Conservation (phyloP, 257 asterid genomes). For the Handroanthus guayacan region DNA sequence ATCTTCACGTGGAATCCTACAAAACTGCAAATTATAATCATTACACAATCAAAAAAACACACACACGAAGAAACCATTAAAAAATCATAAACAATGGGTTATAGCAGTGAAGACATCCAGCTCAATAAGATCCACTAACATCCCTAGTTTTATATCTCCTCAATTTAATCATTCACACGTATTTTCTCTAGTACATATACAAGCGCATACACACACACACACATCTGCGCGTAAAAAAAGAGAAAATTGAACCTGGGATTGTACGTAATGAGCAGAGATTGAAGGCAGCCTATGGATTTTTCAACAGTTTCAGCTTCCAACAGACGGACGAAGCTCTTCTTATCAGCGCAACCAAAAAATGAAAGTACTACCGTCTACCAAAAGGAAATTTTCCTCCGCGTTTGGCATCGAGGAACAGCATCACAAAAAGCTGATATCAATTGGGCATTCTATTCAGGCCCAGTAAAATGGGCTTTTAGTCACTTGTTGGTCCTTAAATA, state of each 20-base stretch:
- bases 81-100: slow-evolving; percentile 13
- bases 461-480: neutral
- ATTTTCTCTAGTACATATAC: neutral
- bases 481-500: too few relatives aligned
- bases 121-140: slow-evolving; percentile 19
- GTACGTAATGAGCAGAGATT: slow-evolving; percentile 23
- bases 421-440: neutral
- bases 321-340: slow-evolving; percentile 24
- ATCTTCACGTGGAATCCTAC: slow-evolving; percentile 22
- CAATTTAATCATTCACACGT: slow-evolving; percentile 23
- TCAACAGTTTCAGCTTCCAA: slow-evolving; percentile 24
- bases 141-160: slow-evolving; percentile 10
- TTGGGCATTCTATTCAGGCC: slow-evolving; percentile 13
- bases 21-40: slow-evolving; percentile 16
- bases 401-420: neutral
- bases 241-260: slow-evolving; percentile 29
- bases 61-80: neutral
- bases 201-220: neutral
- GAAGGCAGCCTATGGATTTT: slow-evolving; percentile 14
- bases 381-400: slow-evolving; percentile 9
- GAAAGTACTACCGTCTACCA: neutral
- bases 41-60: neutral
- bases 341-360: slow-evolving; percentile 24
- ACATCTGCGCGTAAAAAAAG: neutral
- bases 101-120: neutral